Percentiles rank a stretch among this genome's conserved stretches.
These are phyloP conservation scores for Gossypium ekmanianum DNA, from an alignment of 345 rosid genomes.

Conservation along the genomic window DNA sequence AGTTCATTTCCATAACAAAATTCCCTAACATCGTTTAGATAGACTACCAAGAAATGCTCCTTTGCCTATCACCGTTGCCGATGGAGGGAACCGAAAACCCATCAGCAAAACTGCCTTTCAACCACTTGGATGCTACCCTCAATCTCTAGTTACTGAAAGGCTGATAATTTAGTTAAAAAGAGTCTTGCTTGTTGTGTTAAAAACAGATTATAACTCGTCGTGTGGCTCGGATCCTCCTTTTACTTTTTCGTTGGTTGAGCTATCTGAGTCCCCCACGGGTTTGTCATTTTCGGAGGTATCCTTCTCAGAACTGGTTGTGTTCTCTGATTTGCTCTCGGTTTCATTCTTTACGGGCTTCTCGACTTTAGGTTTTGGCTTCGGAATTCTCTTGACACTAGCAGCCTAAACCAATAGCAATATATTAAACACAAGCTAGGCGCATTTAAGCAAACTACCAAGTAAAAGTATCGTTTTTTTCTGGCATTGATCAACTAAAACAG, in stretches of 20 bases:
- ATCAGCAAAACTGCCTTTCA: neutral
- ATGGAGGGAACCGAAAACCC: neutral
- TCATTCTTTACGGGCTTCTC: conserved; percentile 69
- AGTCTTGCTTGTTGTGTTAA: neutral
- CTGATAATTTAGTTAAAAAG: neutral
- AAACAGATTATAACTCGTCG: conserved; percentile 57
- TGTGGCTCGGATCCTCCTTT: conserved; percentile 33
- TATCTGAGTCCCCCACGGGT: conserved; percentile 27
- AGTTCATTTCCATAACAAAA: neutral
- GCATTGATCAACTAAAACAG: neutral
- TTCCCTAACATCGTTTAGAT: neutral
- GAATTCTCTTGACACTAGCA: conserved; percentile 55
- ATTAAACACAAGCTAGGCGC: neutral
- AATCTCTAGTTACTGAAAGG: conserved; percentile 1
- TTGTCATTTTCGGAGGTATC: conserved; percentile 21
- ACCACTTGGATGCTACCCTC: neutral
- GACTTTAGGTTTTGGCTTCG: conserved; percentile 87
- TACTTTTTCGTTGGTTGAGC: conserved; percentile 20
- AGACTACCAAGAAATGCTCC: conserved; percentile 8
- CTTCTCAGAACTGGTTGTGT: conserved; percentile 25
- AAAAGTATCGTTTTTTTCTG: neutral
- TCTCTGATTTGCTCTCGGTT: conserved; percentile 37
- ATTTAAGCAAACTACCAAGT: neutral
- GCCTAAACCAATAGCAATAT: conserved; percentile 37
- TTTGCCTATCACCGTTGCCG: neutral